phyloP scores from a whole-genome alignment of 371 early-diverging fungal species.

The Cokeromyces recurvatus region DNA sequence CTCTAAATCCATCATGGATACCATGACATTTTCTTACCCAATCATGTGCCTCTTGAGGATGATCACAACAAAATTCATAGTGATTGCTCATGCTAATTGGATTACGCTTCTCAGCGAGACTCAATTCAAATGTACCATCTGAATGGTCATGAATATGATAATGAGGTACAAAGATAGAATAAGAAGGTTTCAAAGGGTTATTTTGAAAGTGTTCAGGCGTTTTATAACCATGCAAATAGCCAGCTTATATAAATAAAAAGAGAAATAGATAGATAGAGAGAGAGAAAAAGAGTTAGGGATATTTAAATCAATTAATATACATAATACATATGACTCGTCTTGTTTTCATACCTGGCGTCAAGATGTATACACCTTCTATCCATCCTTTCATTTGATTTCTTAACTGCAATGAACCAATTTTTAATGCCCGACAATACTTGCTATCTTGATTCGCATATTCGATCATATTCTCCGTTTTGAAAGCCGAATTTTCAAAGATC shows the following conservation, averaged over 20 bases:
- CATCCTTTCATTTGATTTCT: constrained; percentile 25
- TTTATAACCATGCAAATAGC: constrained; percentile 45
- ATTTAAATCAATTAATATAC: too few relatives aligned
- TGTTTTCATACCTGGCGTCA: constrained; percentile 34
- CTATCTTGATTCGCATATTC: constrained; percentile 39
- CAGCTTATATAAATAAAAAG: constrained; percentile 19
- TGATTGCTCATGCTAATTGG: constrained; percentile 6
- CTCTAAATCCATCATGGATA: too few relatives aligned
- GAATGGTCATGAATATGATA: constrained; percentile 11
- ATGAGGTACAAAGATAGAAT: constrained; percentile 32
- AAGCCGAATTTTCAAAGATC: constrained; percentile 34
- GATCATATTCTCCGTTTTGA: constrained; percentile 33
- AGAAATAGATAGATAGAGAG: neutral
- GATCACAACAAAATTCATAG: too few relatives aligned
- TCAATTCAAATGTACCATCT: constrained; percentile 26
- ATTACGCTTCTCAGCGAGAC: constrained; percentile 16
- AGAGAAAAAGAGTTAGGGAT: neutral
- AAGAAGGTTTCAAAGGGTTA: constrained; percentile 26
- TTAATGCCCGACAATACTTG: constrained; percentile 29
- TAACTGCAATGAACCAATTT: constrained; percentile 33
- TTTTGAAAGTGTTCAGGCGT: constrained; percentile 29
- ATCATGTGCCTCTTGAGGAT: too few relatives aligned
- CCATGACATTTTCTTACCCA: too few relatives aligned
- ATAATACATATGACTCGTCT: neutral
- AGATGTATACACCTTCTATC: constrained; percentile 34